These are phyloP conservation scores for Lasiodiplodia citricola DNA, from an alignment of 2,329 filamentous ascomycete species.

Conservation along the genomic window DNA sequence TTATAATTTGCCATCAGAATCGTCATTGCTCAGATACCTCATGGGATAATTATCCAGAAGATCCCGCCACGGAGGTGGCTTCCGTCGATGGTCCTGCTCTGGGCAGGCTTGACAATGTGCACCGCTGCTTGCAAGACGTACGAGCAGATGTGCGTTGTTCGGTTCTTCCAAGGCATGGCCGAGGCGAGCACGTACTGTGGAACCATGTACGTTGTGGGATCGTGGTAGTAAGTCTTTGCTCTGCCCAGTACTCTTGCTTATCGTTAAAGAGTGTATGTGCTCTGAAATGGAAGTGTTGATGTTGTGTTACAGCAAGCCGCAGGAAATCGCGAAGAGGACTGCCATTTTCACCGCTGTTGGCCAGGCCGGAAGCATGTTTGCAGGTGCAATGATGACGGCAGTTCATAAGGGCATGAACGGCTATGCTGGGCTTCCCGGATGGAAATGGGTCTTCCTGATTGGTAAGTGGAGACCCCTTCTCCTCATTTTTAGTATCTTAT, in stretches of 20 bases:
- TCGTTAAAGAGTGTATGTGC: background rate
- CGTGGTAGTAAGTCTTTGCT: constrained; percentile 36
- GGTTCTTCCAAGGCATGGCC: constrained; percentile 38
- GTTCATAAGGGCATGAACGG: constrained; percentile 37
- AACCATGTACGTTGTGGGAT: constrained; percentile 39
- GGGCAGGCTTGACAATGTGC: constrained; percentile 39
- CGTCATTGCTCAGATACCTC: constrained; percentile 39
- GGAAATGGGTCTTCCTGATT: constrained; percentile 40
- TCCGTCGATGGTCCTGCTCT: constrained; percentile 36
- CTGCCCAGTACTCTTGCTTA: too few relatives aligned
- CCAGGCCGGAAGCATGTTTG: constrained; percentile 40
- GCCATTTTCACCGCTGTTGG: constrained; percentile 39
- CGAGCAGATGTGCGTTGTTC: constrained; percentile 35
- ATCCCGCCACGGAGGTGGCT: constrained; percentile 38
- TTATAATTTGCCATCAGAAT: constrained; percentile 10
- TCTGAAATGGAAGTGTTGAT: background rate
- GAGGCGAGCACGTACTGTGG: constrained; percentile 38
- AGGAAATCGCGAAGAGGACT: constrained; percentile 38
- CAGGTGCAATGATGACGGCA: constrained; percentile 41
- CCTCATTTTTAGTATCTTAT: background rate
- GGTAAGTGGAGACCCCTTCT: constrained; percentile 27
- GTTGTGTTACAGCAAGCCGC: constrained; percentile 33
- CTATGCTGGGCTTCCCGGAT: constrained; percentile 33
- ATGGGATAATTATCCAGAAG: constrained; percentile 38
- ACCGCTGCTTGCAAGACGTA: constrained; percentile 38